A percentile compares a stretch with the other conserved stretches of the same genome.
phyloP scores from a whole-genome alignment of 176 grass and related monocot genomes.

The Juncus inflexus region DNA sequence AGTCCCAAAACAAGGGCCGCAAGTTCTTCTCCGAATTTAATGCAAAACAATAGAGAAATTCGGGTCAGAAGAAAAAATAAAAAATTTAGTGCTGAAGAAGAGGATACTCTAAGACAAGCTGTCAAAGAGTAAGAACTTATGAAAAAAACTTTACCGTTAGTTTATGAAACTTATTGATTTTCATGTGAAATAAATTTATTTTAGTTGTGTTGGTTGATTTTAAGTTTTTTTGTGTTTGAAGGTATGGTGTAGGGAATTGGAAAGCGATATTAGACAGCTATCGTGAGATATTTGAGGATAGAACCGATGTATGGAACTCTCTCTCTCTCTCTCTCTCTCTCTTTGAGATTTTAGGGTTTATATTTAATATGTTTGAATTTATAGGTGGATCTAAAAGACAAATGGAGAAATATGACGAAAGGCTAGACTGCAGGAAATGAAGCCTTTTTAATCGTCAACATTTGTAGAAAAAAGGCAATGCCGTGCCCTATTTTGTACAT shows the following conservation, averaged over 20 bases:
- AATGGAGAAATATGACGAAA: no score
- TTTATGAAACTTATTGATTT: constrained; percentile 6
- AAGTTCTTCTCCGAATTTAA: constrained; percentile 23
- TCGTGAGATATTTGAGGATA: constrained; percentile 25
- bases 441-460: no score
- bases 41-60: constrained; percentile 2
- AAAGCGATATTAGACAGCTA: constrained; percentile 23
- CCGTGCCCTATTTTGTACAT: no score
- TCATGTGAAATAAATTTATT: background rate
- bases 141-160: constrained; percentile 1
- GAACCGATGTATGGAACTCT: constrained; percentile 30
- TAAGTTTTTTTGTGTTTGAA: constrained; percentile 3
- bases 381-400: no score
- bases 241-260: constrained; percentile 39
- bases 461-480: no score
- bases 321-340: no score
- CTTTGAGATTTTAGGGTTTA: no score
- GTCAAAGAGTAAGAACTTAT: constrained; percentile 21
- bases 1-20: no score
- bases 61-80: constrained; percentile 16
- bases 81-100: constrained; percentile 30
- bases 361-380: no score
- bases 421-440: no score
- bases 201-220: no score
- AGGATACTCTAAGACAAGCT: constrained; percentile 35